Conservation (phyloP, 495 filamentous ascomycete species). For the Hypoxylon fuscum region DNA sequence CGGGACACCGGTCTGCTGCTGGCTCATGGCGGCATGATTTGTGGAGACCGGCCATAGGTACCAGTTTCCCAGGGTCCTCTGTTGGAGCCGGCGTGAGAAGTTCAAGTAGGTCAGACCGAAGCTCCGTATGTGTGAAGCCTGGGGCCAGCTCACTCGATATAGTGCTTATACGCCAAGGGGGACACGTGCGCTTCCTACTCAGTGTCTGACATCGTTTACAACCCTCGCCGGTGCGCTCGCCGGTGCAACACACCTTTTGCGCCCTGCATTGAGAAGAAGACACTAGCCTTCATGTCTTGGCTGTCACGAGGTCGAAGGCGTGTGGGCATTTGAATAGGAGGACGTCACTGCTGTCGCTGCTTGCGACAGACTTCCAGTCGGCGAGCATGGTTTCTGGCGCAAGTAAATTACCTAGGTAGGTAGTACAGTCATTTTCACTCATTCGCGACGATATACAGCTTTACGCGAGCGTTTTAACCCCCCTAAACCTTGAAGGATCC, state of each 20-base stretch:
- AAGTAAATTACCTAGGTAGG: too few relatives aligned
- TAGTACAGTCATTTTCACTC: background rate
- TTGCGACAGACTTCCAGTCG: background rate
- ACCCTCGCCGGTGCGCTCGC: constrained; percentile 3
- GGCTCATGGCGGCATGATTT: background rate
- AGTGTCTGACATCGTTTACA: constrained; percentile 1
- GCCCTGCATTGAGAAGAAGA: constrained; percentile 5
- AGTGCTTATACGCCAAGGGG: background rate
- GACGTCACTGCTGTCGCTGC: constrained; percentile 2
- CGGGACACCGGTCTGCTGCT: too few relatives aligned
- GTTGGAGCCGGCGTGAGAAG: constrained; percentile 3
- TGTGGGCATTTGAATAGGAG: constrained; percentile 3
- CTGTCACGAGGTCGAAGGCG: constrained; percentile 4
- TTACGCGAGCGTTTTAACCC: background rate
- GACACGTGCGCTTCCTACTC: background rate
- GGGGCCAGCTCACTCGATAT: background rate
- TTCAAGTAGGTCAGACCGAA: background rate
- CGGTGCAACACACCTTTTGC: constrained; percentile 9
- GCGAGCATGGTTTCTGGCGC: constrained; percentile 8
- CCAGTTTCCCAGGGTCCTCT: background rate
- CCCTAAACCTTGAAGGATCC: constrained; percentile 1
- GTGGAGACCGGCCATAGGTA: background rate
- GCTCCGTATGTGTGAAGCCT: background rate
- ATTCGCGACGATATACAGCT: background rate
- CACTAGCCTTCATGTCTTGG: background rate